Base-by-base conservation (phyloP, 2,329 filamentous ascomycete species). In the Anisogramma anomala region DNA sequence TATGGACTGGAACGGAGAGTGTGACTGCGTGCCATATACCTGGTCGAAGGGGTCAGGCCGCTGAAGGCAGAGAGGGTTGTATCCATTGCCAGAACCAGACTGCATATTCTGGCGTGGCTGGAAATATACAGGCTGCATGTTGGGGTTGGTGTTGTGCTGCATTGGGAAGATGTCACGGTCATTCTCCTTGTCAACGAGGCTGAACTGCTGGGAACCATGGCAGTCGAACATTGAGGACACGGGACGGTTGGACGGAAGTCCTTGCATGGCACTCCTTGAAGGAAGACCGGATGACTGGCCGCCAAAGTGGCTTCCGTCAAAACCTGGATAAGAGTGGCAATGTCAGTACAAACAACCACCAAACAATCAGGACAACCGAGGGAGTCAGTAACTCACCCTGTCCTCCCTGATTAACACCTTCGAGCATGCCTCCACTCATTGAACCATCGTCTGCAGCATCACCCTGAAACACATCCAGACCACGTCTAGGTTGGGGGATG, bases 11-110 rank as follows among this genome's bases (percentile, higher is more conserved):
- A 44, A 47, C 3, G 27, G 19, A 10, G 45, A 14, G 20, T 28
- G 39, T 1, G 41, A 20, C 11, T 36, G 25, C 8, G 15, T 18
- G 19, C 41, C 23, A 22, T 38, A 47, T 2, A 41, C 20, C 10
- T 39, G 34, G 15, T 41, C 25, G 15, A 55, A 47, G 23, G 49
- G 54, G 33, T 60, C 55, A 40, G 49, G 50, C 33, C 52, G 47
- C 43, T 56, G 58, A 19, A 54, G 49, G 37, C 50, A 60, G 13
- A 62, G 58, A 6, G 59, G 59, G 33, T 62, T 61, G 36, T 55
- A 56, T 18, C 41, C 55, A 36, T 48, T 50, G 22, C 49, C 51
- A 33, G 48, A 36, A 9, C 49, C 51, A 33, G 48, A 36, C 7
- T 53, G 41, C 41, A 44, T 33, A 7, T 28, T 41, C 9, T 39